Conservation (phyloP, 768 basidiomycete genomes). For the Phanerochaete carnosa region DNA sequence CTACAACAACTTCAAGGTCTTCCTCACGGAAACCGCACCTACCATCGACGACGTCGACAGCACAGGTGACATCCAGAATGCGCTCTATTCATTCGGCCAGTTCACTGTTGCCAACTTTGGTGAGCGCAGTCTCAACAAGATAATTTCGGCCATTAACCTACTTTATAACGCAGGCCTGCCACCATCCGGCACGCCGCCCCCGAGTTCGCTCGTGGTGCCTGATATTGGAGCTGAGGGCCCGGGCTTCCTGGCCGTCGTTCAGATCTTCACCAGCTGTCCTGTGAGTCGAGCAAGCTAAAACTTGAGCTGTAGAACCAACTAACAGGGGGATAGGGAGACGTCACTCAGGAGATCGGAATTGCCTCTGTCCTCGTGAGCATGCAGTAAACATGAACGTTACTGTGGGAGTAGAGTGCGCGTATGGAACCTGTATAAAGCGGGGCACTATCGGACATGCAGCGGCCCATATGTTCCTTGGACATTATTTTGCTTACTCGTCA, state of each 20-base stretch:
- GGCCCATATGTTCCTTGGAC: too few species aligned
- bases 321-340: conserved; percentile 2
- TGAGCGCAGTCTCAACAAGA: background rate
- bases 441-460: background rate
- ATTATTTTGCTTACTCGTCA: background rate
- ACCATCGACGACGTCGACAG: conserved; percentile 12
- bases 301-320: background rate
- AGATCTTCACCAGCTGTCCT: conserved; percentile 11
- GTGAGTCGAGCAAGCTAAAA: background rate
- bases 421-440: too few species aligned
- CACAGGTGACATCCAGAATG: conserved; percentile 1
- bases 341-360: conserved; percentile 8
- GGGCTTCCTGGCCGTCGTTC: conserved; percentile 6
- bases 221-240: background rate
- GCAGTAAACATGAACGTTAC: background rate
- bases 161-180: conserved; percentile 5
- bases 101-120: conserved; percentile 14
- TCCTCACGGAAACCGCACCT: conserved; percentile 1
- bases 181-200: conserved; percentile 1
- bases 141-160: background rate
- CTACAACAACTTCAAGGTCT: conserved; percentile 13
- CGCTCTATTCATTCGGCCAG: conserved; percentile 1
- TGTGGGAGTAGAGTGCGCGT: too few species aligned
- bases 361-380: conserved; percentile 5
- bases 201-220: conserved; percentile 1